Evolutionary conservation across 2,329 filamentous ascomycete genomes (phyloP).

Genomic region (Blumeriella jaapii): DNA sequence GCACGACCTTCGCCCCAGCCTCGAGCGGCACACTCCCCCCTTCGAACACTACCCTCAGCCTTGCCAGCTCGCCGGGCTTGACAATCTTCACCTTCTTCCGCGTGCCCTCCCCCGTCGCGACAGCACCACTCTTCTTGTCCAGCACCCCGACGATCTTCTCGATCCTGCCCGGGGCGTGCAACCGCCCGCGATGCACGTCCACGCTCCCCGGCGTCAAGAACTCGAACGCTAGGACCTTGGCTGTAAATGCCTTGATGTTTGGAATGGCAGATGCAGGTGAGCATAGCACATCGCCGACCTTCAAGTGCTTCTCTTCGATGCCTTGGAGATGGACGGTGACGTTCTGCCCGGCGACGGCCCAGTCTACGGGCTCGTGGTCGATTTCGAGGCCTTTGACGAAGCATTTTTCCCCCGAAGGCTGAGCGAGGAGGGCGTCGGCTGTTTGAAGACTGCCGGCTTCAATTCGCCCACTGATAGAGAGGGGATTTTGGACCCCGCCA

Average conservation of each 20-base stretch:
- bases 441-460: slow-evolving; percentile 75
- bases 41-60: slow-evolving; percentile 65
- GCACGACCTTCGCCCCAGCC: slow-evolving; percentile 64
- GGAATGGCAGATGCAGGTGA: slow-evolving; percentile 53
- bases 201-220: slow-evolving; percentile 80
- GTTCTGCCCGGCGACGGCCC: slow-evolving; percentile 89
- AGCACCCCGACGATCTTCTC: slow-evolving; percentile 59
- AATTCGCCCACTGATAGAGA: slow-evolving; percentile 78
- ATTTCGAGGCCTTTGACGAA: slow-evolving; percentile 73
- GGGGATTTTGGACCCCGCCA: slow-evolving; percentile 63
- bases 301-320: slow-evolving; percentile 74
- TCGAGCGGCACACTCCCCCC: slow-evolving; percentile 72
- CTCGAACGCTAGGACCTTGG: slow-evolving; percentile 82
- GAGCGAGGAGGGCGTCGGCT: slow-evolving; percentile 67
- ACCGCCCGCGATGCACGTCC: slow-evolving; percentile 75
- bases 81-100: slow-evolving; percentile 81
- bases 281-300: slow-evolving; percentile 80
- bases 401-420: slow-evolving; percentile 73
- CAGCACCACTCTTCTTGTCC: slow-evolving; percentile 45
- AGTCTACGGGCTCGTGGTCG: slow-evolving; percentile 62
- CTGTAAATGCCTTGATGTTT: slow-evolving; percentile 62
- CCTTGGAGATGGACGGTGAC: slow-evolving; percentile 72
- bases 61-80: slow-evolving; percentile 65
- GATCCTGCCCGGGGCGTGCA: slow-evolving; percentile 70
- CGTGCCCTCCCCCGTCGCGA: slow-evolving; percentile 38